Percentiles rank a stretch among this genome's conserved stretches.
Conservation (phyloP, 2,329 filamentous ascomycete species). For the Domatiomyces catenatus region DNA sequence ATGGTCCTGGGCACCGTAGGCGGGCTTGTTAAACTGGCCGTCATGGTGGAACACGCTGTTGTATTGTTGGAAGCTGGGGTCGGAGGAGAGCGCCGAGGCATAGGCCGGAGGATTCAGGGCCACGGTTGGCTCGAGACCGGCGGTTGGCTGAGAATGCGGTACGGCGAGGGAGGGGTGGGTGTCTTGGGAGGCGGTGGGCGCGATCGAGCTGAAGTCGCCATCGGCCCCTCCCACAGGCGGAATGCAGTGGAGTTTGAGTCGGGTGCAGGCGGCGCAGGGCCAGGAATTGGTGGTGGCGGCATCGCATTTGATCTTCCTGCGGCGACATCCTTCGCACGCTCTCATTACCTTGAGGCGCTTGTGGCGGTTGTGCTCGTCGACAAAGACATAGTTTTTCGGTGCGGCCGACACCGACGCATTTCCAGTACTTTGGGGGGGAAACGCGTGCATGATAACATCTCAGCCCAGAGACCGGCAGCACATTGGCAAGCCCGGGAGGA, state of each 20-base stretch:
- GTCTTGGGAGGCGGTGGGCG: background rate
- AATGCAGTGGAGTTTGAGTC: slow-evolving; percentile 83
- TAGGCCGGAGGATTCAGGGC: background rate
- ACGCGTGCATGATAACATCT: slow-evolving; percentile 16
- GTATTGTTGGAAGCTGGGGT: background rate
- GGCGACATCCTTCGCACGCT: slow-evolving; percentile 86
- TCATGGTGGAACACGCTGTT: background rate
- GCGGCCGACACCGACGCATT: slow-evolving; percentile 10
- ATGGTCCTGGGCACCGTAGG: slow-evolving; percentile 1
- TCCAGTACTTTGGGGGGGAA: slow-evolving; percentile 4
- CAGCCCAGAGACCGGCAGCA: slow-evolving; percentile 11
- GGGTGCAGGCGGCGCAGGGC: slow-evolving; percentile 88
- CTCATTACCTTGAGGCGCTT: slow-evolving; percentile 96
- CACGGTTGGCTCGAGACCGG: background rate
- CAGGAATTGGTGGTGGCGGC: slow-evolving; percentile 92
- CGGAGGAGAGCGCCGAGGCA: background rate
- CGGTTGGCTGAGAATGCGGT: background rate
- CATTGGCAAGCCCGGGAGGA: slow-evolving; percentile 10
- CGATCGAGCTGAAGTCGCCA: slow-evolving; percentile 27
- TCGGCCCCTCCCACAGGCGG: slow-evolving; percentile 71
- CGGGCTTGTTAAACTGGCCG: background rate
- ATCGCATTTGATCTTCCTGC: slow-evolving; percentile 96
- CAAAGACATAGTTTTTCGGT: slow-evolving; percentile 75
- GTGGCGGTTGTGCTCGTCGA: slow-evolving; percentile 95
- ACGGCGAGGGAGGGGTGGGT: background rate